Evolutionary conservation across 2,329 filamentous ascomycete genomes (phyloP), one percentile per base, ranked within the genome.

Genomic region (Alternaria gaisen): DNA sequence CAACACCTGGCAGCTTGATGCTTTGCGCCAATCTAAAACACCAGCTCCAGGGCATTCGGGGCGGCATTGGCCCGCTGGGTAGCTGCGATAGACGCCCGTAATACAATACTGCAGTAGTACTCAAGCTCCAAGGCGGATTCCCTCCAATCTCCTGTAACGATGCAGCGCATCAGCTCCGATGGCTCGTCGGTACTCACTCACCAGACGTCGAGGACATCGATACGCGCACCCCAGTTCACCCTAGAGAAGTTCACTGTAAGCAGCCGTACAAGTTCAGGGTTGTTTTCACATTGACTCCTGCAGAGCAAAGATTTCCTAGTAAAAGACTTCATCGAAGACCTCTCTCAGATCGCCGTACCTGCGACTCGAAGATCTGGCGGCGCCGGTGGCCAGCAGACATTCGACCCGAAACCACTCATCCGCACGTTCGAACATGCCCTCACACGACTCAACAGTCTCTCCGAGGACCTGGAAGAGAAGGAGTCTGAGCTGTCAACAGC

Each of bases 381-480:
- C 32, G 72, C 78, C 63, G 69, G 79, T 30, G 67, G 61, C 64
- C 71, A 74, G 63, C 65, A 77, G 63, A 75, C 84, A 5, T 99
- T 99, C 81, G 95, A 99, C 74, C 93, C 95, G 0, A 99, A 99
- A 80, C 96, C 95, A 32, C 84, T 99, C 70, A 99, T 99, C 72
- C 90, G 95, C 61, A 94, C 93, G 1, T 99, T 99, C 78, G 95
- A 99, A 77, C 83, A 88, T 77, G 88, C 88, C 26, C 80, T 93
- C 20, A 87, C 88, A 40, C 89, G 91, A 61, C 84, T 94, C 47
- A 89, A 87, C 48, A 83, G 84, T 24, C 85, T 94, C 14, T 90
- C 89, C 5, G 93, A 95, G 58, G 93, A 98, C 74, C 84, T 99
- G 6, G 93, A 97, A 76, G 88, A 91, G 72, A 90, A 90, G 65